A percentile compares a stretch with the other conserved stretches of the same genome.
Evolutionary conservation across 805 yeast genomes (phyloP).

Genomic region (Candida nonsorbophila): DNA sequence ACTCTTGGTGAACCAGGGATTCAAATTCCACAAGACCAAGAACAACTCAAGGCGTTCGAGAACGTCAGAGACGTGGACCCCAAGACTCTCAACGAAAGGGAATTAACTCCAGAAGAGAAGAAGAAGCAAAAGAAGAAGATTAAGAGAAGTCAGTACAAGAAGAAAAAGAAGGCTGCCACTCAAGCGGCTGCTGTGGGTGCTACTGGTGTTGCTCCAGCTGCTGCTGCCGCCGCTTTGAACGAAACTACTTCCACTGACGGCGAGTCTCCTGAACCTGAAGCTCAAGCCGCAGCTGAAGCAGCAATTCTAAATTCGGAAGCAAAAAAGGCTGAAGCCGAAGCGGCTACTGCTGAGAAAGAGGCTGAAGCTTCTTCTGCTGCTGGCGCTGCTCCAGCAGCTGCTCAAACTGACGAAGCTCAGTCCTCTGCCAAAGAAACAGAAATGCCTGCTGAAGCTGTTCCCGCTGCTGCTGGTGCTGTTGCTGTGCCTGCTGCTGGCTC

Average conservation of each 20-base stretch:
- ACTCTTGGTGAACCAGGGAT: slow-evolving; percentile 72
- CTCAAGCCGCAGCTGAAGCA: slow-evolving; percentile 1
- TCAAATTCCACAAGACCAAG: slow-evolving; percentile 56
- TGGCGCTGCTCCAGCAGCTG: slow-evolving; percentile 9
- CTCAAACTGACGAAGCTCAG: slow-evolving; percentile 6
- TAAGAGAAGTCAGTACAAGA: slow-evolving; percentile 38
- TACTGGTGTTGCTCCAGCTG: slow-evolving; percentile 5
- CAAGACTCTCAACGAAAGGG: slow-evolving; percentile 46
- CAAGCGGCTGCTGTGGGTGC: slow-evolving; percentile 9
- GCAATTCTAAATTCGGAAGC: slow-evolving; percentile 6
- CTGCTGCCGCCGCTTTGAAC: slow-evolving; percentile 7
- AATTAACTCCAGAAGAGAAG: slow-evolving; percentile 27
- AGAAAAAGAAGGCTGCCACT: slow-evolving; percentile 26
- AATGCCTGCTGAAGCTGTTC: slow-evolving; percentile 4
- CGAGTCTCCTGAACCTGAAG: slow-evolving; percentile 16
- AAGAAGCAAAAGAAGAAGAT: slow-evolving; percentile 41
- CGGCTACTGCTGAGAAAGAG: slow-evolving; percentile 5
- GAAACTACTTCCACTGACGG: slow-evolving; percentile 12
- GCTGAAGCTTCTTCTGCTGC: slow-evolving; percentile 6
- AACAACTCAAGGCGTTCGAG: slow-evolving; percentile 60
- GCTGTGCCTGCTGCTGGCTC: slow-evolving; percentile 2
- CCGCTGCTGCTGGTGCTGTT: slow-evolving; percentile 2
- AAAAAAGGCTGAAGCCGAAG: slow-evolving; percentile 1
- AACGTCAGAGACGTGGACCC: slow-evolving; percentile 47
- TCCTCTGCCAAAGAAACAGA: not conserved